Percentiles rank a stretch among this genome's conserved stretches.
Evolutionary conservation across 2,329 filamentous ascomycete species (phyloP).

Genomic region (Berkeleyomyces rouxiae): DNA sequence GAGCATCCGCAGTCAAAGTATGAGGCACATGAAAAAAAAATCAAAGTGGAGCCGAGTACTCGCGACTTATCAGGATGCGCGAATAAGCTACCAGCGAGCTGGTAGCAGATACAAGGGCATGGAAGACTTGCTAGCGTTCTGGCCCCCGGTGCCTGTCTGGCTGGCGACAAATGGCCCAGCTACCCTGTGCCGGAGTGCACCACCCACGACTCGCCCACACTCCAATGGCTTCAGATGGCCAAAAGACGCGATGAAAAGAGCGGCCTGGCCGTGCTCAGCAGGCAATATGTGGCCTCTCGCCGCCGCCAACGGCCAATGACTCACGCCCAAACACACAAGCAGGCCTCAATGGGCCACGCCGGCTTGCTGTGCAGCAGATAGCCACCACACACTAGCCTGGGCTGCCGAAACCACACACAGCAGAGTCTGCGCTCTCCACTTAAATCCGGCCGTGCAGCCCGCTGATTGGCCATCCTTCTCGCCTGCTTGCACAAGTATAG

Average conservation of each 20-base stretch:
- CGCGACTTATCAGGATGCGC: neutral
- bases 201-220: neutral
- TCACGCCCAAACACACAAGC: neutral
- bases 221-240: neutral
- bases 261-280: neutral
- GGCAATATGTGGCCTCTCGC: neutral
- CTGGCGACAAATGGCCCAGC: no score
- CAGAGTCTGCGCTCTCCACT: neutral
- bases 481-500: no score
- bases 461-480: constrained; percentile 2
- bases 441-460: neutral
- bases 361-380: neutral
- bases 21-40: neutral
- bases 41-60: neutral
- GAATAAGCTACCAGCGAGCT: neutral
- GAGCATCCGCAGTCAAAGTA: constrained; percentile 6
- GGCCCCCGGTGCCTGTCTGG: no score
- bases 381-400: neutral
- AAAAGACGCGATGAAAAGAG: neutral
- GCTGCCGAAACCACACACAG: neutral
- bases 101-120: neutral
- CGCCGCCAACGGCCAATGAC: neutral
- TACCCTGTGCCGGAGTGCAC: neutral
- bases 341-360: constrained; percentile 1
- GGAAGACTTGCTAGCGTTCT: no score